These are phyloP conservation scores for Cyclotella kingstonii DNA, from an alignment of 108 stramenopile species.

Conservation along the genomic window DNA sequence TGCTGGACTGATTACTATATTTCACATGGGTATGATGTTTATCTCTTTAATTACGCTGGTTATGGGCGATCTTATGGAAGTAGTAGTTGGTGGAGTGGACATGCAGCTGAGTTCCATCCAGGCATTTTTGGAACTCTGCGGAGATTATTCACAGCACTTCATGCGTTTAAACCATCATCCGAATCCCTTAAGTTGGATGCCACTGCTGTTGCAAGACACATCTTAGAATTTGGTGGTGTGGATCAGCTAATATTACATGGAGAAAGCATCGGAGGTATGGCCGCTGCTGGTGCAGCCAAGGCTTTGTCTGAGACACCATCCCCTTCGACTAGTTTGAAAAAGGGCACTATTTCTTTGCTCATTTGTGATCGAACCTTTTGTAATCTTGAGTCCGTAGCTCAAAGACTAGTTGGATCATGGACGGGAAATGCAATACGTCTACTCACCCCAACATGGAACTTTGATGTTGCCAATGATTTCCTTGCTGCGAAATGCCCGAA, in stretches of 20 bases:
- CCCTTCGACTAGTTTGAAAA: background rate
- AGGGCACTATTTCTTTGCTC: slow-evolving; percentile 49
- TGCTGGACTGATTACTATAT: slow-evolving; percentile 85
- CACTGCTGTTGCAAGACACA: slow-evolving; percentile 52
- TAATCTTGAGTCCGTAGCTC: slow-evolving; percentile 82
- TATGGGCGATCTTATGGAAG: slow-evolving; percentile 76
- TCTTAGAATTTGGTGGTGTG: slow-evolving; percentile 56
- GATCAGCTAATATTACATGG: slow-evolving; percentile 76
- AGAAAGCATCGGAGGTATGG: slow-evolving; percentile 86
- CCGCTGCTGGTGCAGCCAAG: slow-evolving; percentile 72
- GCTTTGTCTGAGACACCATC: slow-evolving; percentile 28
- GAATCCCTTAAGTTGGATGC: slow-evolving; percentile 77
- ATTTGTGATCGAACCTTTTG: slow-evolving; percentile 89
- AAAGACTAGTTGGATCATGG: slow-evolving; percentile 82
- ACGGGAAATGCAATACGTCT: slow-evolving; percentile 75
- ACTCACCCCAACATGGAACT: slow-evolving; percentile 79
- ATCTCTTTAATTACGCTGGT: slow-evolving; percentile 88
- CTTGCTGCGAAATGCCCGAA: slow-evolving; percentile 76
- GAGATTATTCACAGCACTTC: slow-evolving; percentile 49
- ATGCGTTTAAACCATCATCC: slow-evolving; percentile 65
- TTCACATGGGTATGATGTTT: slow-evolving; percentile 71
- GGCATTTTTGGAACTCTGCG: slow-evolving; percentile 51
- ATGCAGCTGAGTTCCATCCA: slow-evolving; percentile 26
- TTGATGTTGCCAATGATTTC: slow-evolving; percentile 79
- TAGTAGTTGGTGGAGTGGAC: slow-evolving; percentile 13